These are phyloP conservation scores for Novymonas esmeraldas DNA, from an alignment of 208 protist species.

Conservation along the genomic window DNA sequence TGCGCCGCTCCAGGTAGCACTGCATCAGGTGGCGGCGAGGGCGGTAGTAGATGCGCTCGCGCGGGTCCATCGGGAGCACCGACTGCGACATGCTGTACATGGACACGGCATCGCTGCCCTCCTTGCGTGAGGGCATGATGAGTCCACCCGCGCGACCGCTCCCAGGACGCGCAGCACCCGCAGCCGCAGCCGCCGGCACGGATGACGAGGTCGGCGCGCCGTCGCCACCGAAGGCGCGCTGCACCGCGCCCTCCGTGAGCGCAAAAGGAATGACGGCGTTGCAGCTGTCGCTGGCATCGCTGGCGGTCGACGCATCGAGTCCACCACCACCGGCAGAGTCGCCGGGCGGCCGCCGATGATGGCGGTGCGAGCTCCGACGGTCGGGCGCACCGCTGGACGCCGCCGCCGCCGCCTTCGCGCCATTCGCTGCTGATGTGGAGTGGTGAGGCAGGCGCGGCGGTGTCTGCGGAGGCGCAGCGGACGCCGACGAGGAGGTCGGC, in stretches of 20 bases:
- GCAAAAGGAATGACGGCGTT: conserved; percentile 10
- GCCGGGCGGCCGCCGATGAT: not conserved
- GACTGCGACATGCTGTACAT: conserved; percentile 58
- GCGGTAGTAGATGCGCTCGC: conserved; percentile 55
- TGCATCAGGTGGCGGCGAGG: conserved; percentile 45
- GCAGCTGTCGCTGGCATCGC: conserved; percentile 2
- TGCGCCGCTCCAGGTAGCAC: conserved; percentile 45
- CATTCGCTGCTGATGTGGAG: not conserved
- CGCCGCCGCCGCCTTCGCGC: not conserved
- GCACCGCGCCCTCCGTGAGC: conserved; percentile 20
- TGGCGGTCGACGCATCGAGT: not conserved
- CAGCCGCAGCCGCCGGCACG: not conserved
- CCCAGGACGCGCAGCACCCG: not conserved
- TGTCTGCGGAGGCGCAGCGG: not conserved
- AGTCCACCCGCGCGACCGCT: conserved; percentile 12
- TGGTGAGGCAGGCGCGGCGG: not conserved
- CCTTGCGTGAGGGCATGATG: conserved; percentile 39
- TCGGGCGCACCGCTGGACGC: not conserved
- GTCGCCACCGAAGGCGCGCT: conserved; percentile 17
- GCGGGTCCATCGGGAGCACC: conserved; percentile 42
- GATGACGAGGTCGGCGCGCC: not conserved
- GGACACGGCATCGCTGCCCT: conserved; percentile 41
- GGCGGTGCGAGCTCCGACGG: not conserved
- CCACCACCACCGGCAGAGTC: not conserved
- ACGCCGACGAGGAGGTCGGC: no score